Percentiles rank a stretch among this genome's conserved stretches.
These are phyloP conservation scores for Aureobasidium sp. DNA, from an alignment of 2,329 filamentous ascomycete species.

Conservation along the genomic window DNA sequence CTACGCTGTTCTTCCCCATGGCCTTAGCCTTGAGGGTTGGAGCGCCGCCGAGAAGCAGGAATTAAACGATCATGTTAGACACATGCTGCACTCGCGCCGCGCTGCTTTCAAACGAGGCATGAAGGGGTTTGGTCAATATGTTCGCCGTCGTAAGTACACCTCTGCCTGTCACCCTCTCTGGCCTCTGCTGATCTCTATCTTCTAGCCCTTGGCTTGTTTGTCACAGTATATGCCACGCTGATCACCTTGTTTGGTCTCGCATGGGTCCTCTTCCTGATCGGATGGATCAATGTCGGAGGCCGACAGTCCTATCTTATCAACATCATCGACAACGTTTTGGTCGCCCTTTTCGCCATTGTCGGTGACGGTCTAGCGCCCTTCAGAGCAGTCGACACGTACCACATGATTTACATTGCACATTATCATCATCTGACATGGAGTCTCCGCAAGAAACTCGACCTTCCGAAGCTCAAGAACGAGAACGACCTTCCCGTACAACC, in stretches of 20 bases:
- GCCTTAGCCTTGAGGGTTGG: slow-evolving; percentile 66
- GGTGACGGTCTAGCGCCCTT: slow-evolving; percentile 61
- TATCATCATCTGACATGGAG: slow-evolving; percentile 62
- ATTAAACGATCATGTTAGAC: slow-evolving; percentile 77
- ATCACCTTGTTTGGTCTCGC: slow-evolving; percentile 79
- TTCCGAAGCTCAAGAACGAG: slow-evolving; percentile 57
- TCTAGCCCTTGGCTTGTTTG: slow-evolving; percentile 65
- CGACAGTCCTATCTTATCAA: slow-evolving; percentile 55
- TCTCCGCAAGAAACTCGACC: slow-evolving; percentile 48
- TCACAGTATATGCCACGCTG: slow-evolving; percentile 73
- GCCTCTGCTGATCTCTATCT: neutral
- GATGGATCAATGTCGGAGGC: slow-evolving; percentile 75
- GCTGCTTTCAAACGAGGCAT: slow-evolving; percentile 71
- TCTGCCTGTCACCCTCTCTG: neutral
- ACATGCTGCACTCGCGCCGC: slow-evolving; percentile 76
- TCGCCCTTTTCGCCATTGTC: slow-evolving; percentile 54
- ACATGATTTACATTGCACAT: slow-evolving; percentile 73
- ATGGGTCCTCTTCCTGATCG: slow-evolving; percentile 84
- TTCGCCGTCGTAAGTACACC: slow-evolving; percentile 51
- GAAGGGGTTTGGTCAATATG: slow-evolving; percentile 74
- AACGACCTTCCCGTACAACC: slow-evolving; percentile 53
- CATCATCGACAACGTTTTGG: slow-evolving; percentile 49
- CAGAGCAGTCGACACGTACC: slow-evolving; percentile 73
- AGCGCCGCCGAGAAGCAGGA: slow-evolving; percentile 62
- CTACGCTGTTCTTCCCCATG: slow-evolving; percentile 73